Conservation (phyloP, 306 rosid genomes). For the Heteromeles arbutifolia region DNA sequence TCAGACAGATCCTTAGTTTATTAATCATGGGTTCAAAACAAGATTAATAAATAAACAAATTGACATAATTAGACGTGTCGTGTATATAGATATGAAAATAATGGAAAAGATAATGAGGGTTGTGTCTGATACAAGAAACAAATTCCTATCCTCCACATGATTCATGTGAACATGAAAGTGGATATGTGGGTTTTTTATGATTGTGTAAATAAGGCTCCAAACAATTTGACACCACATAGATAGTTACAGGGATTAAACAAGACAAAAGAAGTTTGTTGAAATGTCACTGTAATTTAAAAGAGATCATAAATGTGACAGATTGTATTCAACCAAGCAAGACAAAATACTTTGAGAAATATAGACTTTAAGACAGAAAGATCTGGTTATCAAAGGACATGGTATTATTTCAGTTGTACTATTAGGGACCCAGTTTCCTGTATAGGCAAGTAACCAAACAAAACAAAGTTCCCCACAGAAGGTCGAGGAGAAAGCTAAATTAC, state of each 20-base stretch:
- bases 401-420: not conserved
- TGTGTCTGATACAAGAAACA: conserved; percentile 1
- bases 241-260: conserved; percentile 34
- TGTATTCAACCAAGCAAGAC: conserved; percentile 12
- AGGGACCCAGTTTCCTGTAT: not conserved
- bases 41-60: not conserved
- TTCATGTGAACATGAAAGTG: conserved; percentile 27
- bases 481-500: not conserved
- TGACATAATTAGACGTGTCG: not conserved
- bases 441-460: not conserved
- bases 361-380: conserved; percentile 11
- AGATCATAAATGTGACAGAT: conserved; percentile 34
- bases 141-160: conserved; percentile 40
- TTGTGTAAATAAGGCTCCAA: conserved; percentile 22
- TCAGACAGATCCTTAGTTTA: not conserved
- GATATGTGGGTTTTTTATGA: conserved; percentile 1
- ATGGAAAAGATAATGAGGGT: not conserved
- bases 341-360: not conserved
- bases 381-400: not conserved
- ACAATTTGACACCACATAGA: conserved; percentile 39
- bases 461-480: not conserved
- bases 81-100: not conserved
- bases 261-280: conserved; percentile 42
- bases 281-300: conserved; percentile 53
- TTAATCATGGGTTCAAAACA: not conserved